phyloP scores from a whole-genome alignment of 2,329 filamentous ascomycete species.

The Aphanoascus verrucosus region DNA sequence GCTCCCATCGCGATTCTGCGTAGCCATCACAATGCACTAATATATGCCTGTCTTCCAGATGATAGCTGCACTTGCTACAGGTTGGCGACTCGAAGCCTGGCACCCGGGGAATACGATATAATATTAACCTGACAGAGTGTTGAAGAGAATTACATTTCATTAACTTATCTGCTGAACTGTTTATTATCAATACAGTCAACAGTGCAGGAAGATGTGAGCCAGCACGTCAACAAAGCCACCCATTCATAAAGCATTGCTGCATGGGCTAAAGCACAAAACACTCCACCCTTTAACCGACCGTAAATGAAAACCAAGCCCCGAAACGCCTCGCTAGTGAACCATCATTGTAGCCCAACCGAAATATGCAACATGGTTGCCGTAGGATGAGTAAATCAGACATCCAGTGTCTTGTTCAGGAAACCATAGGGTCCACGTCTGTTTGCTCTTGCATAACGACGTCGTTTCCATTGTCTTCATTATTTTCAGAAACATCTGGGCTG shows the following conservation, averaged over 20 bases:
- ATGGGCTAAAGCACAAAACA: not conserved
- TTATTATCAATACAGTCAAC: not conserved
- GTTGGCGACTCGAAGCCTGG: too few relatives aligned
- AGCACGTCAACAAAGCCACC: not conserved
- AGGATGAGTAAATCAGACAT: not conserved
- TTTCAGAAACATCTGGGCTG: conserved; percentile 15
- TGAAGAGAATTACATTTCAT: too few relatives aligned
- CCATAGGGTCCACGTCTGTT: conserved; percentile 33
- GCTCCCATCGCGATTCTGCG: too few relatives aligned
- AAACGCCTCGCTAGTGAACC: not conserved
- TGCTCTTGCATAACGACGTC: conserved; percentile 36
- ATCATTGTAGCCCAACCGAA: not conserved
- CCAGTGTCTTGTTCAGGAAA: not conserved
- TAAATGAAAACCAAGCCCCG: not conserved
- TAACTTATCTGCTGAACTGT: too few relatives aligned
- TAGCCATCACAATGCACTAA: too few relatives aligned
- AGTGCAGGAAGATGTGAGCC: not conserved
- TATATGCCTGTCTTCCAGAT: too few relatives aligned
- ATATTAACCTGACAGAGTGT: too few relatives aligned
- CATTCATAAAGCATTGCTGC: not conserved
- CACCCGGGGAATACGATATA: too few relatives aligned
- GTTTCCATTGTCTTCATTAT: conserved; percentile 25
- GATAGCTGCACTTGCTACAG: too few relatives aligned
- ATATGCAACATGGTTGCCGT: not conserved
- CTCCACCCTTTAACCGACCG: not conserved